Evolutionary conservation across 1,284 basidiomycete genomes (phyloP).

Genomic region (Sphagnurus paluster): DNA sequence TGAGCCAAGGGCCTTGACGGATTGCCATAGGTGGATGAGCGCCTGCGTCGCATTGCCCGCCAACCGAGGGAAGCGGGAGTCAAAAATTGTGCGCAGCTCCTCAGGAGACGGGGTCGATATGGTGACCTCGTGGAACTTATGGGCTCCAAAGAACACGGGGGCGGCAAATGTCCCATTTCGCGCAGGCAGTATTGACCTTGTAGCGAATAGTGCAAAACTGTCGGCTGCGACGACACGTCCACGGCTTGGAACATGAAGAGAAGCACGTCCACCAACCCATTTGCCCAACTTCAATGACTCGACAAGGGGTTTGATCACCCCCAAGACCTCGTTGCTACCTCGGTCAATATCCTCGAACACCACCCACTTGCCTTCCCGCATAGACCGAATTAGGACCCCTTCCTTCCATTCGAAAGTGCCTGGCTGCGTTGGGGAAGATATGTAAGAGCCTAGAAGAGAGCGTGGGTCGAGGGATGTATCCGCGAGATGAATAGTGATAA

Average conservation of each 20-base stretch:
- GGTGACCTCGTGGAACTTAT: constrained; percentile 78
- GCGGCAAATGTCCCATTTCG: constrained; percentile 44
- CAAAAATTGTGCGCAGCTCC: constrained; percentile 73
- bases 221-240: constrained; percentile 71
- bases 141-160: constrained; percentile 78
- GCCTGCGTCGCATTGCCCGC: constrained; percentile 45
- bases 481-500: constrained; percentile 87
- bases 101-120: constrained; percentile 59
- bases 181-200: constrained; percentile 59
- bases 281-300: constrained; percentile 78
- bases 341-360: constrained; percentile 93
- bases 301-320: constrained; percentile 79
- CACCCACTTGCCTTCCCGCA: constrained; percentile 92
- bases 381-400: constrained; percentile 88
- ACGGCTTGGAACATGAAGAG: constrained; percentile 69
- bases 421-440: constrained; percentile 83
- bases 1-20: constrained; percentile 47
- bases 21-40: constrained; percentile 66
- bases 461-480: constrained; percentile 96
- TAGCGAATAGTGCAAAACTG: constrained; percentile 80
- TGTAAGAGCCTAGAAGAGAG: constrained; percentile 90
- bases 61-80: constrained; percentile 65
- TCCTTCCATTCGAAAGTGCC: constrained; percentile 98
- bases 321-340: constrained; percentile 84
- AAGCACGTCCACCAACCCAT: constrained; percentile 75